Percentiles rank a stretch among this genome's conserved stretches.
These are phyloP conservation scores for Irpex sp. DNA, from an alignment of 1,284 basidiomycete genomes.

Conservation along the genomic window DNA sequence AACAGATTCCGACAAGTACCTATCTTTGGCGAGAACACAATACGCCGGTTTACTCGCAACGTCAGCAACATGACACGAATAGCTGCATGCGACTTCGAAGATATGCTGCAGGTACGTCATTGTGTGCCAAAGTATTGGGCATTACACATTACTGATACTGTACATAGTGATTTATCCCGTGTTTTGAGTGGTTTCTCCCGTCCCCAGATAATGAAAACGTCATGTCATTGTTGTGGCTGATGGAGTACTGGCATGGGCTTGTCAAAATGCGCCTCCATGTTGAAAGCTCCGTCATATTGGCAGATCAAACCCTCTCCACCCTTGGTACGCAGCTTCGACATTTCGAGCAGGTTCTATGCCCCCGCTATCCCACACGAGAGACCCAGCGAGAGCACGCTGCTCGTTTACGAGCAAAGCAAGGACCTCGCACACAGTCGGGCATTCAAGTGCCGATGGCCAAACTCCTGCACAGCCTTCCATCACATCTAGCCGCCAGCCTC, in stretches of 20 bases:
- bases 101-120: conserved; percentile 19
- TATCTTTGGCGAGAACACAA: conserved; percentile 21
- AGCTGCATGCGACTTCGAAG: conserved; percentile 25
- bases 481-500: neutral
- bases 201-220: conserved; percentile 18
- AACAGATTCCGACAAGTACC: conserved; percentile 8
- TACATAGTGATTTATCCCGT: conserved; percentile 26
- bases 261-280: conserved; percentile 31
- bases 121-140: neutral
- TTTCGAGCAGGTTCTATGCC: neutral
- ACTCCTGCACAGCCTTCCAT: neutral
- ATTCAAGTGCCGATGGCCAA: conserved; percentile 6
- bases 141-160: too few relatives aligned
- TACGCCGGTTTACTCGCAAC: conserved; percentile 20
- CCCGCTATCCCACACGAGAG: neutral
- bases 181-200: conserved; percentile 27
- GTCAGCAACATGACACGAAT: conserved; percentile 21
- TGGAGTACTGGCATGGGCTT: conserved; percentile 26
- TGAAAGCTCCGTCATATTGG: conserved; percentile 15
- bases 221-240: conserved; percentile 13
- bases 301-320: conserved; percentile 15
- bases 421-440: too few relatives aligned
- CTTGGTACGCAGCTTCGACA: conserved; percentile 12
- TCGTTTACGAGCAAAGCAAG: neutral
- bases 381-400: neutral